A percentile compares a stretch with the other conserved stretches of the same genome.
phyloP scores from a whole-genome alignment of 2,329 filamentous ascomycete species.

The Botrytis medusae region DNA sequence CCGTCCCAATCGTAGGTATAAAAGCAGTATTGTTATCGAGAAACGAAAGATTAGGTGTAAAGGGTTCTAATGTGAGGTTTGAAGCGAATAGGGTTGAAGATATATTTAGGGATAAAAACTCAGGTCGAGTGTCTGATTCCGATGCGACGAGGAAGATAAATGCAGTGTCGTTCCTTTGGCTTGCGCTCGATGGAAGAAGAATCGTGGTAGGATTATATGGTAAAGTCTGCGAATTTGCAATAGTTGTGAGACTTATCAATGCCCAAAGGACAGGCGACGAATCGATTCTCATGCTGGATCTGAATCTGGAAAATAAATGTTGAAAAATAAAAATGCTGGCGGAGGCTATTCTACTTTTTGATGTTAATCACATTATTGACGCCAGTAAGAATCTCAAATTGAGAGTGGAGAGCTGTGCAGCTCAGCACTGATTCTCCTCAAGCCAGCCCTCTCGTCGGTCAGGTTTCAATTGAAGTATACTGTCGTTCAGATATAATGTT shows the following conservation, averaged over 20 bases:
- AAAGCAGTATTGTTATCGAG: slow-evolving; percentile 59
- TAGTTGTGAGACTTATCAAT: slow-evolving; percentile 23
- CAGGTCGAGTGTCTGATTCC: slow-evolving; percentile 35
- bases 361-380: slow-evolving; percentile 28
- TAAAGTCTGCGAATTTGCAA: slow-evolving; percentile 46
- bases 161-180: slow-evolving; percentile 52
- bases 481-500: not conserved
- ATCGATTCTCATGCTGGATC: slow-evolving; percentile 31
- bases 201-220: slow-evolving; percentile 79
- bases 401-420: slow-evolving; percentile 26
- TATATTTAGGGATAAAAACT: slow-evolving; percentile 66
- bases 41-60: slow-evolving; percentile 64
- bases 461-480: not conserved
- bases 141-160: slow-evolving; percentile 64
- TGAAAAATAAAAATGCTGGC: slow-evolving; percentile 18
- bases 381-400: slow-evolving; percentile 10
- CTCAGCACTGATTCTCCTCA: slow-evolving; percentile 23
- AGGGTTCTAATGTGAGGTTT: slow-evolving; percentile 46
- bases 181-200: slow-evolving; percentile 53
- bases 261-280: slow-evolving; percentile 29
- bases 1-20: slow-evolving; percentile 63
- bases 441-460: slow-evolving; percentile 20
- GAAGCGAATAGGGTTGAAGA: slow-evolving; percentile 55
- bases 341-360: slow-evolving; percentile 24
- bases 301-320: slow-evolving; percentile 5